Base-by-base conservation (phyloP, 169 alveolate species). In the Theileria annulata region DNA sequence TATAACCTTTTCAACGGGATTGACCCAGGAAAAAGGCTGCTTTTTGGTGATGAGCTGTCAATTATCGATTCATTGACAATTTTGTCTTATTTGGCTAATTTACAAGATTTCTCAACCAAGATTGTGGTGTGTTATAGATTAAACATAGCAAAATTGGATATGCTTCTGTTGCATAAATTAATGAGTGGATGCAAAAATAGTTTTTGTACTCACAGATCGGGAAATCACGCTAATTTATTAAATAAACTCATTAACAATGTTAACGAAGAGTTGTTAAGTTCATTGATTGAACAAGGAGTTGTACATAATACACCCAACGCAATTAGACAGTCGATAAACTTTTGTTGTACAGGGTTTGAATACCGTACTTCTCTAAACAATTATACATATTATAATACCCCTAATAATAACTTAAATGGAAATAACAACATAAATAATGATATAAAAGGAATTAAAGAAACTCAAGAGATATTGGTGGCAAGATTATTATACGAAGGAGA, bases 271-370 rank as follows among this genome's bases (percentile, higher is more conserved):
- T 12, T 80, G 58, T 25, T 81, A 33, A 12, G 42, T 9, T 71
- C 77, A 25, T 48, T 81, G 23, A 68, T 75, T 12, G 19, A 13
- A 3, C 56, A 74, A 23, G 78, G 79, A n/a, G n/a, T 28, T 27
- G 33, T 19, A 25, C 19, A 51, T 6, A 60, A 30, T 27, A 30
- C 59, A 0, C 51, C 49, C 3, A 21, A 70, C 3, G 79, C 58
- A 13, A 23, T 81, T 31, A 54, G 54, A 17, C 31, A 30, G 17
- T 66, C 66, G 35, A 28, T 81, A 56, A 74, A 21, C 4, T 81
- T 81, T 59, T 51, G 72, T 12, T 81, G 88, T n/a, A 72, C 75
- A 8, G 88, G 88, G 19, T 81, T 81, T 56, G 76, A 81, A 56
- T 42, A 42, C 67, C 51, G 13, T 8, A 42, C 51, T 42, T 17